A percentile compares a stretch with the other conserved stretches of the same genome.
These are phyloP conservation scores for Trypanosoma scelopori DNA, from an alignment of 208 protist species.

Conservation along the genomic window DNA sequence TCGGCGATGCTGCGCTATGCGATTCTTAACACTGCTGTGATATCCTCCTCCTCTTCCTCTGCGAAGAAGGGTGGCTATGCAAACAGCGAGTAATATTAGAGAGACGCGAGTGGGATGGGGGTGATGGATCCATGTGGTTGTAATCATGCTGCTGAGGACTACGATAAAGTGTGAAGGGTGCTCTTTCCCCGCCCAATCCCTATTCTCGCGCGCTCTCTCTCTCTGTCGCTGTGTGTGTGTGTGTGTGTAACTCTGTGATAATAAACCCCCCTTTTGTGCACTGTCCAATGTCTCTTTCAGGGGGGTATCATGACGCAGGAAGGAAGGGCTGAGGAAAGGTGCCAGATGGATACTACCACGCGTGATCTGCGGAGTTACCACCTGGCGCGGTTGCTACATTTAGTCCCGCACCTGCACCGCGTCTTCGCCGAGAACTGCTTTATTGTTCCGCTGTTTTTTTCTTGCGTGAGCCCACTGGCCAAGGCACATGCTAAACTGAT, in stretches of 20 bases:
- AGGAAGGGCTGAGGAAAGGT: neutral
- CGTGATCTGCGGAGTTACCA: constrained; percentile 61
- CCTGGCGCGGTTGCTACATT: constrained; percentile 65
- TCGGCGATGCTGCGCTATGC: constrained; percentile 20
- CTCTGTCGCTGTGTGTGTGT: too few relatives aligned
- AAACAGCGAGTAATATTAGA: constrained; percentile 11
- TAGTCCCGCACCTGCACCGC: constrained; percentile 53
- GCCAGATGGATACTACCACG: constrained; percentile 19
- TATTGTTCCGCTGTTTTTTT: constrained; percentile 63
- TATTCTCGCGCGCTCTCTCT: too few relatives aligned
- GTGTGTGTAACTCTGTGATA: too few relatives aligned
- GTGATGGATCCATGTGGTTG: neutral
- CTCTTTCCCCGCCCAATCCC: neutral
- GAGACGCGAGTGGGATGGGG: neutral
- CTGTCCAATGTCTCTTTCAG: neutral
- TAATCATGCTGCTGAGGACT: too few relatives aligned
- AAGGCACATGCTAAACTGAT: constrained; percentile 35
- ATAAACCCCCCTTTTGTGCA: neutral
- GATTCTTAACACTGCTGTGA: constrained; percentile 13
- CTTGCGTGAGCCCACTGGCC: constrained; percentile 45
- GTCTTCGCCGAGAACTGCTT: constrained; percentile 56
- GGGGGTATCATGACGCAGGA: neutral
- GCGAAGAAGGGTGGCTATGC: neutral
- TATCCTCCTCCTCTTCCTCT: neutral
- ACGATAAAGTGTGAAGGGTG: too few relatives aligned